These are phyloP conservation scores for Eutypa lata DNA, from an alignment of 2,329 filamentous ascomycete genomes.

Conservation along the genomic window DNA sequence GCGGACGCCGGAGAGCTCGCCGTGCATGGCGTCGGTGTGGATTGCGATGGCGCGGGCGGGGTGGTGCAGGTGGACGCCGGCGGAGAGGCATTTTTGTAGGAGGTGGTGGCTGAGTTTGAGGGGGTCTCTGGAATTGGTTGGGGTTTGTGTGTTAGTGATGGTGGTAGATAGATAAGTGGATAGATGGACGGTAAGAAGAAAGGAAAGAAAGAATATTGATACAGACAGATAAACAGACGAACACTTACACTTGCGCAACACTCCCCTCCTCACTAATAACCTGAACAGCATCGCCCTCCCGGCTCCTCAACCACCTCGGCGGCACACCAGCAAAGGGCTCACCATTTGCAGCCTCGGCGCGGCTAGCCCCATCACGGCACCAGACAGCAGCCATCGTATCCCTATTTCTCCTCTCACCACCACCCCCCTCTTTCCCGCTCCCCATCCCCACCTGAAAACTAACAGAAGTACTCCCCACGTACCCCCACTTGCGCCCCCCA, in stretches of 20 bases:
- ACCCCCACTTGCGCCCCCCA: constrained; percentile 53
- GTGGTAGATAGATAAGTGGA: background rate
- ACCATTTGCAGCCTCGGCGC: constrained; percentile 49
- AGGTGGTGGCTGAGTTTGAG: constrained; percentile 64
- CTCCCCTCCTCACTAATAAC: constrained; percentile 58
- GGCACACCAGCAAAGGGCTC: constrained; percentile 28
- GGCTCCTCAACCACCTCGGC: constrained; percentile 58
- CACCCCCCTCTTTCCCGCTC: constrained; percentile 23
- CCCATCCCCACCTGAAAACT: constrained; percentile 38
- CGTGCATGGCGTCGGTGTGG: constrained; percentile 42
- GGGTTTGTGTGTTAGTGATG: background rate
- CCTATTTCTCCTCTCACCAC: constrained; percentile 16
- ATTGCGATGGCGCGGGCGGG: constrained; percentile 56
- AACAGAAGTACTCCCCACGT: constrained; percentile 53
- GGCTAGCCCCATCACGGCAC: constrained; percentile 61
- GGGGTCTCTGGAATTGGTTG: constrained; percentile 54
- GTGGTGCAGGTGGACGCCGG: constrained; percentile 65
- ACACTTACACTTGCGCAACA: constrained; percentile 61
- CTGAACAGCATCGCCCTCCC: constrained; percentile 54
- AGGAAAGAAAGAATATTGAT: too few relatives aligned
- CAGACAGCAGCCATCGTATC: constrained; percentile 58
- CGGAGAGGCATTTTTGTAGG: constrained; percentile 50
- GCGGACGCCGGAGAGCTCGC: constrained; percentile 49
- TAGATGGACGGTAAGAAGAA: too few relatives aligned
- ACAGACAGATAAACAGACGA: too few relatives aligned